Evolutionary conservation across 768 basidiomycete species (phyloP), one percentile per base, ranked within the genome.

Genomic region (Termitomyces sp.): DNA sequence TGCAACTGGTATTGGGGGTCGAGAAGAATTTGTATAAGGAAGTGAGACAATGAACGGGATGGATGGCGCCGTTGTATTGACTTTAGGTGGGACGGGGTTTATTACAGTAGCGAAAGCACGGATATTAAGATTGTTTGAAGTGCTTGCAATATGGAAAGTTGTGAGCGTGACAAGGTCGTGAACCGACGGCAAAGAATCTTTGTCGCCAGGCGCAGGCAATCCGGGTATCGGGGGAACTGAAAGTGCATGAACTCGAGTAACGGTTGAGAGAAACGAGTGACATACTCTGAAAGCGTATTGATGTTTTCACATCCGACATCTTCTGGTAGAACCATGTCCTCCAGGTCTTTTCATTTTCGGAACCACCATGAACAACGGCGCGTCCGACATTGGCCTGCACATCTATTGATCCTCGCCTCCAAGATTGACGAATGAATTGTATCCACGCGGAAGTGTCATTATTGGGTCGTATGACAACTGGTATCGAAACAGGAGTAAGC

Each of bases 31-130:
- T 46, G 62, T 43, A 28, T 68, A 60, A 18, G 82, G 81, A 23
- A 89, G 71, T 2, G 79, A 83, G 44, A 89, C 74, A 13, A 76
- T 68, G 67, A 92, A 91, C 1, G 89, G 88, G 0, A 91, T 67
- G 3, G 79, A 66, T 1, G 87, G 88, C 8, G 78, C 66, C 1
- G 79, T 78, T 60, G 87, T 72, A 36, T 78, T 68, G 56, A 91
- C 68, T 26, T 67, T 68, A 5, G 74, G 62, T 18, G 86, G 84
- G 1, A 76, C 70, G 12, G 88, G 88, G 62, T 91, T 78, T 43
- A 87, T 66, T 18, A 83, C 64, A 3, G 83, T 83, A 18, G 87
- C 88, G 33, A 71, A 71, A 12, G 86, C 90, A 46, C 71, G 68
- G 20, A 87, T 65, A 12, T 67, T 68, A 14, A 87, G 70, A 3